These are phyloP conservation scores for Colletotrichum coccodes DNA, from an alignment of 2,329 filamentous ascomycete species.

Conservation along the genomic window DNA sequence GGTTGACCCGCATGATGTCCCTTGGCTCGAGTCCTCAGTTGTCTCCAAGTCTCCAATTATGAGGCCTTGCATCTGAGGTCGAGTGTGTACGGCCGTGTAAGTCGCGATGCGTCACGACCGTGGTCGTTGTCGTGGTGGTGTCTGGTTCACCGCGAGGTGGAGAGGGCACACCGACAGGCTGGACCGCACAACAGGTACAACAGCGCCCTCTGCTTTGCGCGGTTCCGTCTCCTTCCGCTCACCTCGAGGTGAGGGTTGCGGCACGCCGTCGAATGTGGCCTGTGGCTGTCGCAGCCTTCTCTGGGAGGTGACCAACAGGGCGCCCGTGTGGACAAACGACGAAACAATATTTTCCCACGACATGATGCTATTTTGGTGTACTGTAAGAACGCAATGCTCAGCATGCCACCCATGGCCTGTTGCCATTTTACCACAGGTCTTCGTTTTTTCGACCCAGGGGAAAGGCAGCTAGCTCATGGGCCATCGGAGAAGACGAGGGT, in stretches of 20 bases:
- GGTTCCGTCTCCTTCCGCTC: neutral
- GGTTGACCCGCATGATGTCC: constrained; percentile 2
- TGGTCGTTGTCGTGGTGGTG: neutral
- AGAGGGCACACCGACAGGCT: constrained; percentile 19
- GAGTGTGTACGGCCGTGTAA: constrained; percentile 4
- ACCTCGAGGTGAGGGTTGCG: neutral
- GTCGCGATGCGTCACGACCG: neutral
- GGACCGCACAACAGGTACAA: constrained; percentile 3
- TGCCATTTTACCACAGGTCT: neutral
- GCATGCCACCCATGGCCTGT: neutral
- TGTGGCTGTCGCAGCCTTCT: constrained; percentile 23
- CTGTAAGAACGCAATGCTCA: neutral
- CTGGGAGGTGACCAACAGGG: constrained; percentile 1
- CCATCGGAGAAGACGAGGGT: neutral
- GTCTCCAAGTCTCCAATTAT: neutral
- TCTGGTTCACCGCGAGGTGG: constrained; percentile 5
- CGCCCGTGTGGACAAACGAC: neutral
- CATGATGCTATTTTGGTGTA: constrained; percentile 24
- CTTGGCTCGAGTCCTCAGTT: constrained; percentile 10
- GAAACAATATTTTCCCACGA: constrained; percentile 17
- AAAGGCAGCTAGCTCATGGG: constrained; percentile 3
- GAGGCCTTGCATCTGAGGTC: neutral
- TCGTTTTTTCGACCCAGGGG: constrained; percentile 7
- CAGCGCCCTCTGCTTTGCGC: neutral
- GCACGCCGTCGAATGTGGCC: neutral